A percentile compares a stretch with the other conserved stretches of the same genome.
phyloP scores from a whole-genome alignment of 257 asterid genomes.

The Cynanchum wilfordii region DNA sequence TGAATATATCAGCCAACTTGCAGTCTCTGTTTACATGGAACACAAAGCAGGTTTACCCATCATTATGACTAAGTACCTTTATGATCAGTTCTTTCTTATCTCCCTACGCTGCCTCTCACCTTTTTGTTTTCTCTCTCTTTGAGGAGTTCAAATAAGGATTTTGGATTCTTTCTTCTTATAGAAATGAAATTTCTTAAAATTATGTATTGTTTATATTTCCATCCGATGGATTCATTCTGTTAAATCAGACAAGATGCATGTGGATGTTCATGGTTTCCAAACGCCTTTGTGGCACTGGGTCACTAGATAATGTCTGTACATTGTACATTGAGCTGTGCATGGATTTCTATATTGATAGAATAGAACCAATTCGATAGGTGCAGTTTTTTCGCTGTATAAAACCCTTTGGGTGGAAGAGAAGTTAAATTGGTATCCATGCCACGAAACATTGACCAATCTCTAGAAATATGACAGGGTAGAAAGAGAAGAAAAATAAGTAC shows the following conservation, averaged over 20 bases:
- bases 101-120: neutral
- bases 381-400: neutral
- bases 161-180: neutral
- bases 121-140: neutral
- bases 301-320: neutral
- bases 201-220: neutral
- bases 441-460: neutral
- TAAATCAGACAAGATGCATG: neutral
- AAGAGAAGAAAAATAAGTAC: neutral
- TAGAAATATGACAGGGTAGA: neutral
- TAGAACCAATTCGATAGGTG: neutral
- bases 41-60: conserved; percentile 59
- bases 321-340: neutral
- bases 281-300: neutral
- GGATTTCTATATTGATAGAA: neutral
- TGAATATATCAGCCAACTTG: conserved; percentile 59
- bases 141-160: neutral
- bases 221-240: neutral
- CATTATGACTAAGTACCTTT: neutral
- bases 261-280: neutral
- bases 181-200: neutral
- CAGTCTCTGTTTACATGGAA: conserved; percentile 71
- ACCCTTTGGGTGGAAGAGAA: neutral
- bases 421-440: neutral
- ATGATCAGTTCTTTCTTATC: neutral